Base-by-base conservation (phyloP, 2,329 filamentous ascomycete species). In the Penicillium sp. region DNA sequence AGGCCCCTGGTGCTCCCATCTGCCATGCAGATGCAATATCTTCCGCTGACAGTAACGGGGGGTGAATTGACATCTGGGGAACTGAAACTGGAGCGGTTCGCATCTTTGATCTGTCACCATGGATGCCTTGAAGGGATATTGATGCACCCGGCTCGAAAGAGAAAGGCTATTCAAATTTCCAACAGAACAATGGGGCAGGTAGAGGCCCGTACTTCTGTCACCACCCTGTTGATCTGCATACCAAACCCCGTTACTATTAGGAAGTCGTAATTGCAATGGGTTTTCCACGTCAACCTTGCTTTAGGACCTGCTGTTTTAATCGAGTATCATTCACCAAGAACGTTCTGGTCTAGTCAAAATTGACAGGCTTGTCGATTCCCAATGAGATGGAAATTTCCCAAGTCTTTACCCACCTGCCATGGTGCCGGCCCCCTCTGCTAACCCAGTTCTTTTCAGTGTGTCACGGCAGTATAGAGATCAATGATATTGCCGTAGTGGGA, bases 181-280 rank as follows among this genome's bases (percentile, higher is more conserved):
- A 31, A 51, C n/a, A 51, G 29, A 47, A 48, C 42, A 46, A 36
- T 48, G 29, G 44, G 28, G 34, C 36, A 21, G 19, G 37, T 18
- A 2, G 19, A 16, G 19, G 55, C 44, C 34, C 52, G 40, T 56
- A 52, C 52, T 46, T 57, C 42, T 52, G 58, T 54, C 51, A 56
- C 37, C 8, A 34, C 34, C 40, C 44, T 42, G n/a, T 34, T 54
- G 54, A 54, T 59, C 59, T 57, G 47, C 51, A 51, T 58, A 56
- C 50, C 50, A 58, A 26, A 51, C 23, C 33, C 47, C 55, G 47
- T 46, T 54, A 37, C 37, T 45, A 46, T 46, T 48, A 10, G 16
- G 43, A 54, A 48, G 59, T 60, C 61, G 62, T 64, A 65, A 51
- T 56, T 33, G 39, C 18, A 26, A 34, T 55, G 10, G 31, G 10